phyloP scores from a whole-genome alignment of 805 yeast species.

The Sugiyamaella boreocaroliniensis region DNA sequence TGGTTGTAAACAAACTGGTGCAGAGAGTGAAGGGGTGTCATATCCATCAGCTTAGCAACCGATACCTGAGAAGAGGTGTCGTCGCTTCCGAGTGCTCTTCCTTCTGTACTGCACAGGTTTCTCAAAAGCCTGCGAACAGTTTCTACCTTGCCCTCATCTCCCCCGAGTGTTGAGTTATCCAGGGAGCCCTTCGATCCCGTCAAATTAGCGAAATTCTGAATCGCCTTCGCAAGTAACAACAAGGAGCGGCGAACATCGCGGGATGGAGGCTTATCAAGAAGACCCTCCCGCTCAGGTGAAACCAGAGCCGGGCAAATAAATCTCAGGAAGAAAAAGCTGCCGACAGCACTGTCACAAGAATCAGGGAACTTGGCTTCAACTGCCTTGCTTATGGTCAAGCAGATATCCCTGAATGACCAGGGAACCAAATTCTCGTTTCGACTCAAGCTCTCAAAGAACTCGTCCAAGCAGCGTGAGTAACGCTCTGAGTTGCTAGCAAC shows the following conservation, averaged over 20 bases:
- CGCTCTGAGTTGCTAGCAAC: constrained; percentile 36
- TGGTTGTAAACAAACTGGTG: constrained; percentile 48
- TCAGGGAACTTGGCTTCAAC: constrained; percentile 54
- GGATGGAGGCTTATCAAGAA: constrained; percentile 18
- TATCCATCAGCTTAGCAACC: constrained; percentile 8
- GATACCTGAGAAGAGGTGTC: constrained; percentile 12
- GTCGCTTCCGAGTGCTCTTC: constrained; percentile 13
- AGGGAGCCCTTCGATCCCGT: not conserved
- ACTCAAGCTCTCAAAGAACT: constrained; percentile 50
- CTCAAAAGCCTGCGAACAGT: constrained; percentile 1
- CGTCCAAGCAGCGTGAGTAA: constrained; percentile 51
- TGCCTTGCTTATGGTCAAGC: constrained; percentile 52
- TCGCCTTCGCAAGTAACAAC: constrained; percentile 24
- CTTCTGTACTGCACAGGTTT: constrained; percentile 5
- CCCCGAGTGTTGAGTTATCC: not conserved
- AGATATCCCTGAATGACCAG: constrained; percentile 51
- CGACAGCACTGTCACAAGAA: constrained; percentile 63
- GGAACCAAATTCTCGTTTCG: constrained; percentile 52
- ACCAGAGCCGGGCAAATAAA: constrained; percentile 77
- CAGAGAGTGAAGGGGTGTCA: constrained; percentile 30
- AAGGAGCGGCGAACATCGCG: constrained; percentile 19
- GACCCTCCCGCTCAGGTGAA: constrained; percentile 54
- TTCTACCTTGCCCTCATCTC: not conserved
- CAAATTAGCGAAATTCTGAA: constrained; percentile 26
- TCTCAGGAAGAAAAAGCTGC: constrained; percentile 70